phyloP scores from a whole-genome alignment of 1,284 basidiomycete genomes.

The Tilletia setariae region DNA sequence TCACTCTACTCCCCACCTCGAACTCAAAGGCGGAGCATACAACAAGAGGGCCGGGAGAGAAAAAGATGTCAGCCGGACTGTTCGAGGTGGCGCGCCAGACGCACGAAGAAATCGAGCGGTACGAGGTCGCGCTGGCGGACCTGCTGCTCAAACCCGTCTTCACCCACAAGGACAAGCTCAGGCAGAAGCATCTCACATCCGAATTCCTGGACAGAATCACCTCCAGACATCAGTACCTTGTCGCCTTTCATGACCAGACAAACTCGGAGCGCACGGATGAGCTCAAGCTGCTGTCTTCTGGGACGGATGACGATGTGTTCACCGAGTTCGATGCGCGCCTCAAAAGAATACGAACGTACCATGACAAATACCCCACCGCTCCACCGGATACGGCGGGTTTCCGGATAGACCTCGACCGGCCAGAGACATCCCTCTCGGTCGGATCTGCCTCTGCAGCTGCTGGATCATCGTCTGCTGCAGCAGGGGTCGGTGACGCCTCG shows the following conservation, averaged over 20 bases:
- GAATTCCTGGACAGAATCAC: conserved; percentile 79
- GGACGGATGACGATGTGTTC: conserved; percentile 50
- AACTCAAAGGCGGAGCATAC: too few relatives aligned
- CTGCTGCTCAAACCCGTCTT: conserved; percentile 56
- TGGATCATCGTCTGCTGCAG: neutral
- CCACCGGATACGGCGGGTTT: conserved; percentile 54
- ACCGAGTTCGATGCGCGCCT: conserved; percentile 80
- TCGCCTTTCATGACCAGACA: conserved; percentile 55
- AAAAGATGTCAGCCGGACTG: conserved; percentile 49
- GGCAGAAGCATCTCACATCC: conserved; percentile 80
- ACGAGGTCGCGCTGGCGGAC: conserved; percentile 63
- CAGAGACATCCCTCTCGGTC: conserved; percentile 33
- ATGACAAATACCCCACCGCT: conserved; percentile 85
- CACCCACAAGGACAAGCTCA: conserved; percentile 61
- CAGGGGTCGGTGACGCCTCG: conserved; percentile 20
- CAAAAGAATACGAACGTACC: conserved; percentile 89
- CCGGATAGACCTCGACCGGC: conserved; percentile 43
- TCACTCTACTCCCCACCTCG: too few relatives aligned
- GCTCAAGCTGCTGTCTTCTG: conserved; percentile 58
- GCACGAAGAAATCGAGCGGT: conserved; percentile 91
- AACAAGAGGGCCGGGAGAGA: too few relatives aligned
- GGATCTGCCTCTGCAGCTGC: conserved; percentile 9
- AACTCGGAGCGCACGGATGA: conserved; percentile 55
- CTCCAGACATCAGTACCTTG: conserved; percentile 60
- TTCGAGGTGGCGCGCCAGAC: conserved; percentile 87